Percentiles rank a stretch among this genome's conserved stretches.
Conservation (phyloP, 176 grass and related monocot genomes). For the Dactylis glomerata region DNA sequence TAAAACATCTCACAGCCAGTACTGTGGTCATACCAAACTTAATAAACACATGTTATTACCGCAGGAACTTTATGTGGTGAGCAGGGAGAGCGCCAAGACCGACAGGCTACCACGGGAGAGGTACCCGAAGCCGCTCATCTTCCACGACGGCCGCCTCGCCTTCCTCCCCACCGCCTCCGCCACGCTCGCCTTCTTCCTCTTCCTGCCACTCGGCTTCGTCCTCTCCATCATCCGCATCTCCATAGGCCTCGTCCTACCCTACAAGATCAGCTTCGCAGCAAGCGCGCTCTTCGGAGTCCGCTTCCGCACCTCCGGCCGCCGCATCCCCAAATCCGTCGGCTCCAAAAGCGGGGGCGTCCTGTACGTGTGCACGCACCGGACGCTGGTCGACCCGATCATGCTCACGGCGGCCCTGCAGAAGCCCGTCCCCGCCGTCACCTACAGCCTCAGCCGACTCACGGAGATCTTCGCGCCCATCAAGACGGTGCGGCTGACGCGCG, state of each 20-base stretch:
- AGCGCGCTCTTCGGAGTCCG: constrained; percentile 48
- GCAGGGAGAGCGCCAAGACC: constrained; percentile 36
- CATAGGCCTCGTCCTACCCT: constrained; percentile 56
- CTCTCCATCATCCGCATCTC: constrained; percentile 54
- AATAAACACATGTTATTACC: neutral
- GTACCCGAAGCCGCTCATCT: constrained; percentile 88
- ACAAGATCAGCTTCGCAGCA: constrained; percentile 23
- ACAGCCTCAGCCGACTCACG: constrained; percentile 66
- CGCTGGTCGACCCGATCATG: constrained; percentile 79
- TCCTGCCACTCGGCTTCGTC: constrained; percentile 57
- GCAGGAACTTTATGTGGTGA: constrained; percentile 68
- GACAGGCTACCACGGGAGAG: constrained; percentile 46
- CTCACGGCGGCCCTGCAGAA: constrained; percentile 46
- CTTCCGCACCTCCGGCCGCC: constrained; percentile 31
- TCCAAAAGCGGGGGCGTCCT: constrained; percentile 34
- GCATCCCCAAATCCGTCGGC: neutral
- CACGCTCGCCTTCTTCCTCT: constrained; percentile 59
- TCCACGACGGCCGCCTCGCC: constrained; percentile 85
- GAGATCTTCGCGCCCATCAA: constrained; percentile 67
- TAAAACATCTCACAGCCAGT: neutral
- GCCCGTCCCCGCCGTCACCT: constrained; percentile 67
- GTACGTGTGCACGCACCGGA: constrained; percentile 85
- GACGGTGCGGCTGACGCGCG: constrained; percentile 71
- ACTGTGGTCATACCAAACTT: neutral
- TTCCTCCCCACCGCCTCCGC: constrained; percentile 57